Base-by-base conservation (phyloP, 164 flowering plant genomes). In the Pachysandra terminalis region DNA sequence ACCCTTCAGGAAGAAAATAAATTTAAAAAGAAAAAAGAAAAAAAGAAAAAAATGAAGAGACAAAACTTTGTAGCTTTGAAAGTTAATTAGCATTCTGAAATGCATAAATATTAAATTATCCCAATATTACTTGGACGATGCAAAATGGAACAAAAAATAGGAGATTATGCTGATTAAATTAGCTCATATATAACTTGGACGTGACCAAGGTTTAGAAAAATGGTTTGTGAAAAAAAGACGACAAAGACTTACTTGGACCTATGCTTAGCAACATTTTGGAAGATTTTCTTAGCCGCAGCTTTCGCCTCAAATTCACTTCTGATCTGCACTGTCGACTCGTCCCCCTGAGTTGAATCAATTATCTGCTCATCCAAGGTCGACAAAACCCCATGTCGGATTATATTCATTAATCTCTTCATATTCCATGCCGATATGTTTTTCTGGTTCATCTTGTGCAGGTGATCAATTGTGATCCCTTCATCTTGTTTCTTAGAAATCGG, bases 381-480 rank as follows among this genome's bases (percentile, higher is more conserved):
- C 56, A 87, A 62, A 24, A 74, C 25, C 55, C 92, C 86, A 57
- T 81, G 77, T 37, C 86, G 73, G 3, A 83, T 85, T 17, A 86
- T 75, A 0, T 74, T 84, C 53, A 87, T 80, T 71, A 87, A 52
- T 65, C 88, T 83, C 80, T 86, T 86, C 90, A 87, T 87, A 26
- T 82, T 87, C 93, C 93, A 87, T 16, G 88, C 93, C 9, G 93
- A 87, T 0, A 86, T 74, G 62, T 87, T 87, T 66, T 83, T 77
- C 1, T 71, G 79, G 64, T 80, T 86, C 54, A 87, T 55, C 68
- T 75, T 84, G 40, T 86, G 88, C 75, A 87, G 68, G 59, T 81
- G 74, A 52, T 83, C 83, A 54, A 86, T 83, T 0, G 82, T 65
- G 23, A 87, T 84, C 63, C 79, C 83, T 0, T 82, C 77, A 24